Evolutionary conservation across 2,329 filamentous ascomycete genomes (phyloP).

Genomic region (Epichloe glyceriae): DNA sequence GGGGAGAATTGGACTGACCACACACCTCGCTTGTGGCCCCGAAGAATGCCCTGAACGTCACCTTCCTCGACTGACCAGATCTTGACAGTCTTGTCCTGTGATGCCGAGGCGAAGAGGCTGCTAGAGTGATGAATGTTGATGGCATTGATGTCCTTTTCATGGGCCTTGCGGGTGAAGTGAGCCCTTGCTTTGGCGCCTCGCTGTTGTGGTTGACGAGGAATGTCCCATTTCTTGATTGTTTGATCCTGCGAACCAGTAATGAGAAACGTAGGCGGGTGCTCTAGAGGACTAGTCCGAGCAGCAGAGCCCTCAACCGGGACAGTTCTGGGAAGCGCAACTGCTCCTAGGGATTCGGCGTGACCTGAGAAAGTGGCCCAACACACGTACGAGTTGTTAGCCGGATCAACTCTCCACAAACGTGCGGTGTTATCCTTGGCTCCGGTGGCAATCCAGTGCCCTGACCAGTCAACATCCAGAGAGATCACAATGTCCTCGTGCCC

Average conservation of each 20-base stretch:
- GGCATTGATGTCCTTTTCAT: constrained; percentile 98
- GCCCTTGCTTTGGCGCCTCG: constrained; percentile 42
- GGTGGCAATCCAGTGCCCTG: constrained; percentile 90
- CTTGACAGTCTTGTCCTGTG: constrained; percentile 92
- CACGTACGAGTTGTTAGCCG: constrained; percentile 57
- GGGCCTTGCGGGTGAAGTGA: constrained; percentile 81
- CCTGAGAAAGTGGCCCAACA: constrained; percentile 77
- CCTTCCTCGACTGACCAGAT: constrained; percentile 89
- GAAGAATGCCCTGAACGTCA: constrained; percentile 78
- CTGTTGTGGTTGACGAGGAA: constrained; percentile 41
- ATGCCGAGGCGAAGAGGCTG: constrained; percentile 86
- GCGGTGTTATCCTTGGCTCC: constrained; percentile 96
- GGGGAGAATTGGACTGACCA: constrained; percentile 93
- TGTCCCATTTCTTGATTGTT: constrained; percentile 90
- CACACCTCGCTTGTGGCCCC: constrained; percentile 86
- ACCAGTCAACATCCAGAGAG: constrained; percentile 89
- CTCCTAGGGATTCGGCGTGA: constrained; percentile 86
- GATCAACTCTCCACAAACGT: constrained; percentile 77
- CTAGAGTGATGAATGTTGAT: constrained; percentile 65
- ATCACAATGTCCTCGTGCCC: constrained; percentile 96
- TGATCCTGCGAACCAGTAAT: constrained; percentile 91
- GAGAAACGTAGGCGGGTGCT: constrained; percentile 69
- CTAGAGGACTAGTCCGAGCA: constrained; percentile 59
- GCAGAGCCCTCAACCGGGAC: constrained; percentile 55
- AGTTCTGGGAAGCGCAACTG: constrained; percentile 67